Conservation (phyloP, 106 monocot species). For the Dendrobium huoshanense region DNA sequence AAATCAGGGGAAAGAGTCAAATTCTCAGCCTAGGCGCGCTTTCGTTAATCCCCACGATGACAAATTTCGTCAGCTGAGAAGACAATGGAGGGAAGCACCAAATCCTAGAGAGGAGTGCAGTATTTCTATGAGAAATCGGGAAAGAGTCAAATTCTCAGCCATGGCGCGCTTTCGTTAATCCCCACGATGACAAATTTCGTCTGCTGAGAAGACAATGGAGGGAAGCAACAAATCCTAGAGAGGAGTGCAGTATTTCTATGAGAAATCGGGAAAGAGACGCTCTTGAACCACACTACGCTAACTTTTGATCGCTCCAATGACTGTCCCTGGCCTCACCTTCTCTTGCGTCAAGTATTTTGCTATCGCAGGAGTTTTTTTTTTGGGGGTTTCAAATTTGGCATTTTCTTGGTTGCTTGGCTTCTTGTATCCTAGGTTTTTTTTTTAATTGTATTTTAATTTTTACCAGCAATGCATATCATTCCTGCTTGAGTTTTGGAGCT, state of each 20-base stretch:
- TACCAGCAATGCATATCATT: neutral
- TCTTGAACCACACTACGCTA: neutral
- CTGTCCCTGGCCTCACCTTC: neutral
- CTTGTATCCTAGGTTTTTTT: neutral
- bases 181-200: neutral
- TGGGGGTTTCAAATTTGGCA: neutral
- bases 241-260: neutral
- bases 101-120: neutral
- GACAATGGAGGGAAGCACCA: constrained; percentile 1
- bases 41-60: too few species aligned
- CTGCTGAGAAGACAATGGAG: neutral
- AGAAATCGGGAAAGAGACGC: neutral
- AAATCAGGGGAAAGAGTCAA: too few species aligned
- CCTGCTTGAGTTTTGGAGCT: neutral
- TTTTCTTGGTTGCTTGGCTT: neutral
- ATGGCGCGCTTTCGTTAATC: neutral
- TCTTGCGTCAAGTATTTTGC: neutral
- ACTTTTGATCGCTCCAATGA: neutral
- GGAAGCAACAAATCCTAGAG: neutral
- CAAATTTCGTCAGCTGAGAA: neutral
- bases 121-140: too few species aligned
- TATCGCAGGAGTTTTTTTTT: neutral
- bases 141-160: neutral
- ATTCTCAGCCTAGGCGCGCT: neutral
- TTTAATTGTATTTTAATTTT: neutral